Percentiles rank a stretch among this genome's conserved stretches.
These are phyloP conservation scores for Phytophthora melonis DNA, from an alignment of 352 stramenopile species.

Conservation along the genomic window DNA sequence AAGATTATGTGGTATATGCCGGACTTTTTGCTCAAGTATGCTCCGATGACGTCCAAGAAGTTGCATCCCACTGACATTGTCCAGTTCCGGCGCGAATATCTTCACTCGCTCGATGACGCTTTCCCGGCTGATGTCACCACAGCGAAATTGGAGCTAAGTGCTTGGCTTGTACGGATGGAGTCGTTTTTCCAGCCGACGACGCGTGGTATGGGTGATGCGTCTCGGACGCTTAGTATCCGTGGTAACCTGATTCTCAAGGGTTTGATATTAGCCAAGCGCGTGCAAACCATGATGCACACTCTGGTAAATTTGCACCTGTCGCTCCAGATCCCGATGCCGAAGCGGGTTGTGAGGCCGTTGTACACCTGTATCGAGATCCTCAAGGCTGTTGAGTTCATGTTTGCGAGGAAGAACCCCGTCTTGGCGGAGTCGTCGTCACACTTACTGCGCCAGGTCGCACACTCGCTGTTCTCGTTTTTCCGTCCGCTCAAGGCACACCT, in stretches of 20 bases:
- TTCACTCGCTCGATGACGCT: conserved; percentile 81
- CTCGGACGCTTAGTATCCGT: conserved; percentile 82
- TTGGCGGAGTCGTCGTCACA: conserved; percentile 79
- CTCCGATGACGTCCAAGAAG: conserved; percentile 87
- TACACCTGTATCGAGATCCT: conserved; percentile 92
- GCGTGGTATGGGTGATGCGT: conserved; percentile 71
- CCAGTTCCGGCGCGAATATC: conserved; percentile 82
- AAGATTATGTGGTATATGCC: conserved; percentile 89
- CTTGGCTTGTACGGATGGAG: conserved; percentile 90
- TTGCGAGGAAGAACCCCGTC: conserved; percentile 88
- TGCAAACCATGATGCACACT: conserved; percentile 92
- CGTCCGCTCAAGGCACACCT: conserved; percentile 84
- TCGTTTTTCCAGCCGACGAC: conserved; percentile 89
- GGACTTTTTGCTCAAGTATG: conserved; percentile 89
- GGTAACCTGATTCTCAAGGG: conserved; percentile 93
- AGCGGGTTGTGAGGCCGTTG: conserved; percentile 82
- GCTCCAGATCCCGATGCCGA: conserved; percentile 88
- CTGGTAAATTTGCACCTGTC: conserved; percentile 91
- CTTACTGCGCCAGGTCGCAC: conserved; percentile 79
- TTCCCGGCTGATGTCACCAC: conserved; percentile 83
- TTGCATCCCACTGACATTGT: conserved; percentile 78
- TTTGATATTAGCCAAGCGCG: conserved; percentile 88
- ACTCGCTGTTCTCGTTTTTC: conserved; percentile 85
- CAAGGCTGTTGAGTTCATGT: conserved; percentile 95
- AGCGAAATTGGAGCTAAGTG: conserved; percentile 83